Evolutionary conservation across 2,329 filamentous ascomycete genomes (phyloP).

Genomic region (Magnaporthiopsis incrustans): DNA sequence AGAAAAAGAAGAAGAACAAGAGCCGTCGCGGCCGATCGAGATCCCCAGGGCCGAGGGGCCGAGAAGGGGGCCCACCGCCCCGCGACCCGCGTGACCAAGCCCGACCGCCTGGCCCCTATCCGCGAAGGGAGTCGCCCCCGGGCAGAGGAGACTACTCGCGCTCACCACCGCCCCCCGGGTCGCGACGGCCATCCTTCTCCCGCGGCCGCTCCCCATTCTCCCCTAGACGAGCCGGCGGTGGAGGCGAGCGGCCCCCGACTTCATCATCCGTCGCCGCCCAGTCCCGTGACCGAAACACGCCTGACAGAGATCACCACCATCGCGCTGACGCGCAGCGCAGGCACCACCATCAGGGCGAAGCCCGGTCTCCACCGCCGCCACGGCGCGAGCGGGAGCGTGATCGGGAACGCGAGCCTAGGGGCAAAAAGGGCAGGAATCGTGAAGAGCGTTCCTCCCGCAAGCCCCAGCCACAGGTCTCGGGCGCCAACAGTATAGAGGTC

Average conservation of each 20-base stretch:
- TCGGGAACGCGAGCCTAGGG: background rate
- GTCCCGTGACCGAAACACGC: slow-evolving; percentile 15
- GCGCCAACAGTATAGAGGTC: slow-evolving; percentile 42
- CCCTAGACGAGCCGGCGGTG: slow-evolving; percentile 6
- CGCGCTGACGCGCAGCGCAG: slow-evolving; percentile 3
- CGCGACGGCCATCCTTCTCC: slow-evolving; percentile 16
- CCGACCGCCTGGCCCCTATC: slow-evolving; percentile 13
- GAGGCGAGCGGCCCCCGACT: slow-evolving; percentile 13
- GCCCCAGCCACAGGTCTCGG: slow-evolving; percentile 29
- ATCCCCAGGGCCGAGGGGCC: slow-evolving; percentile 14
- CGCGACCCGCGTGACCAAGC: slow-evolving; percentile 8
- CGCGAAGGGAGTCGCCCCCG: slow-evolving; percentile 12
- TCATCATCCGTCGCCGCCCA: slow-evolving; percentile 14
- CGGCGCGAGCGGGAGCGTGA: slow-evolving; percentile 8
- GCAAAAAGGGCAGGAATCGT: slow-evolving; percentile 28
- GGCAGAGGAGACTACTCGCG: slow-evolving; percentile 14
- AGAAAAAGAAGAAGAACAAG: slow-evolving; percentile 14
- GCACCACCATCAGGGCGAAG: slow-evolving; percentile 4
- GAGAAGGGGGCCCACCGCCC: slow-evolving; percentile 8
- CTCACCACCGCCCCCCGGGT: slow-evolving; percentile 7
- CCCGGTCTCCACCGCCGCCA: slow-evolving; percentile 8
- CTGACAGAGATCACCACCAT: slow-evolving; percentile 11
- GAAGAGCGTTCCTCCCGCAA: slow-evolving; percentile 30
- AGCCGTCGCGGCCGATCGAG: slow-evolving; percentile 18
- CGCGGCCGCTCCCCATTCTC: slow-evolving; percentile 13